Evolutionary conservation across 2,329 filamentous ascomycete species (phyloP), one percentile per base, ranked within the genome.

Genomic region (Ophiognomonia clavigignenti-juglandacearum): DNA sequence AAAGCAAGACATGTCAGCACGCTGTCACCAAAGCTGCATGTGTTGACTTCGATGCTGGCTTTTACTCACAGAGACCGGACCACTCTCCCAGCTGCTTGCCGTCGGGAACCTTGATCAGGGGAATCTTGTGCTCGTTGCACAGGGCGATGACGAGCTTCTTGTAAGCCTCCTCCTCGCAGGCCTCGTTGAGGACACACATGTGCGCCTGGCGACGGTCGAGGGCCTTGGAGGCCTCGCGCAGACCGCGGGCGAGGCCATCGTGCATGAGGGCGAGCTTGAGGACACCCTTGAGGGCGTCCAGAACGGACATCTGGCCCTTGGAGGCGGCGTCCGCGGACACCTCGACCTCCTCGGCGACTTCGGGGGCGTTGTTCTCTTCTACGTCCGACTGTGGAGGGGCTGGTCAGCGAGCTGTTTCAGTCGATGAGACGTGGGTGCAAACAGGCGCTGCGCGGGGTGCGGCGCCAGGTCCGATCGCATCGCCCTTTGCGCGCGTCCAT

Each of bases 141-240:
- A 98, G 87, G 56, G 93, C 93, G 62, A 97, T 88, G 65, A 98
- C 92, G 60, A 98, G 85, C 87, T 98, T 98, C 90, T 98, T 98
- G 84, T 98, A 98, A 61, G 93, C 92, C 77, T 98, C 93, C 84
- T 98, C 93, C 81, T 98, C 93, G 82, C 93, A 98, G 61, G 87
- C 86, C 85, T 98, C 93, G 85, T 98, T 98, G 65, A 98, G 85
- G 62, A 98, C 93, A 74, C 93, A 98, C 91, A 98, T 97, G 81
- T 98, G 93, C 53, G 93, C 93, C 80, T 98, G 88, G 69, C 93
- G 90, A 69, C 93, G 86, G 77, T 98, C 93, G 67, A 98, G 89
- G 57, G 93, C 92, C 83, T 98, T 98, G 79, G 86, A 90, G 59
- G 93, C 93, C 79, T 98, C 93, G 64, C 93, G 91, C 66, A 98